Conservation (phyloP, 2,329 filamentous ascomycete species). For the Ceratocystis destructans region DNA sequence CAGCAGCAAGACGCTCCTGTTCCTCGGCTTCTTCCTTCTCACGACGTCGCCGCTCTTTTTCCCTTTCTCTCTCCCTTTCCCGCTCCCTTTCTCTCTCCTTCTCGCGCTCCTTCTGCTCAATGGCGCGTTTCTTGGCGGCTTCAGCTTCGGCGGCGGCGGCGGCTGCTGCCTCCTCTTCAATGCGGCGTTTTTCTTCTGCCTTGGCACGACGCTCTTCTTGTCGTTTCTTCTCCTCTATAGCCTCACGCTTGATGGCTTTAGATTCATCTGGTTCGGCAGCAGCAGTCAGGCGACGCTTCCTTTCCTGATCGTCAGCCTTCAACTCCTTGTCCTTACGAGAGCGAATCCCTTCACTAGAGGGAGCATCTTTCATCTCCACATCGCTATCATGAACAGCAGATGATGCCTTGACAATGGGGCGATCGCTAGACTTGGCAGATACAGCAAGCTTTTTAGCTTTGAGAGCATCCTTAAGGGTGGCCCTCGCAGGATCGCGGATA, state of each 20-base stretch:
- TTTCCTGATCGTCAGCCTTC: constrained; percentile 28
- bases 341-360: background rate
- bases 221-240: constrained; percentile 26
- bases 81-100: constrained; percentile 23
- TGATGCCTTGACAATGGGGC: constrained; percentile 23
- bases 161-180: constrained; percentile 5
- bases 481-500: constrained; percentile 22
- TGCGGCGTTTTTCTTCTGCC: constrained; percentile 22
- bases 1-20: constrained; percentile 11
- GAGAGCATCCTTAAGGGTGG: constrained; percentile 27
- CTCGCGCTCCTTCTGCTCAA: constrained; percentile 26
- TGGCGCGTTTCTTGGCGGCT: constrained; percentile 21
- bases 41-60: constrained; percentile 14
- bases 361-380: constrained; percentile 39
- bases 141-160: constrained; percentile 15
- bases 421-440: constrained; percentile 13
- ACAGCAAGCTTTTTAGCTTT: constrained; percentile 30
- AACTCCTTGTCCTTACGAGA: constrained; percentile 23
- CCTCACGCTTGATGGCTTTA: constrained; percentile 26
- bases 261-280: constrained; percentile 28
- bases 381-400: constrained; percentile 36
- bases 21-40: constrained; percentile 19
- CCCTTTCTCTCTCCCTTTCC: constrained; percentile 16
- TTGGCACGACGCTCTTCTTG: constrained; percentile 21
- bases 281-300: constrained; percentile 25